Percentiles rank a stretch among this genome's conserved stretches.
These are phyloP conservation scores for Phytophthora capsici DNA, from an alignment of 352 stramenopile genomes.

Conservation along the genomic window DNA sequence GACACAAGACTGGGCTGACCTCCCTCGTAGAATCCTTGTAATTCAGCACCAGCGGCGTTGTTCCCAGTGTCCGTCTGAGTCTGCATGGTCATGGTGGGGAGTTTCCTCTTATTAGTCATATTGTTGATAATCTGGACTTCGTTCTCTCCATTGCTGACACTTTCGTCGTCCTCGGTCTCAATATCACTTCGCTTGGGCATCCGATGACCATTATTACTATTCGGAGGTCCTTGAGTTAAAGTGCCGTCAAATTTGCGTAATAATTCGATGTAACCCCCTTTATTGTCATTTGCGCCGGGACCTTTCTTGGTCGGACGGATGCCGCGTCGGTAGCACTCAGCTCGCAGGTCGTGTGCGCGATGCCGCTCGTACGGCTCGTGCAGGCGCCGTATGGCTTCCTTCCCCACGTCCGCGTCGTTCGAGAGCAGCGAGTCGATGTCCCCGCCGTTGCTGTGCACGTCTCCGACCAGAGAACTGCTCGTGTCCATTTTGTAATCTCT, in stretches of 20 bases:
- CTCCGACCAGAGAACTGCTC: conserved; percentile 36
- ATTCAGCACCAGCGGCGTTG: conserved; percentile 31
- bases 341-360: conserved; percentile 74
- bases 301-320: conserved; percentile 85
- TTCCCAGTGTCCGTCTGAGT: conserved; percentile 22
- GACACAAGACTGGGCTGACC: conserved; percentile 48
- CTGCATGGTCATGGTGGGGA: conserved; percentile 38
- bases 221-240: conserved; percentile 9
- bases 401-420: conserved; percentile 35
- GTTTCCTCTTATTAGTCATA: conserved; percentile 63
- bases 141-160: conserved; percentile 15
- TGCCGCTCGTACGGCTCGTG: conserved; percentile 79
- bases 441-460: conserved; percentile 53
- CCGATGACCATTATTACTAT: conserved; percentile 19
- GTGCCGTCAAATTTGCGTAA: conserved; percentile 68
- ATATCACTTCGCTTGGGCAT: conserved; percentile 31
- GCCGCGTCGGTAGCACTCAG: conserved; percentile 80
- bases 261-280: conserved; percentile 78
- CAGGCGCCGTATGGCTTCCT: conserved; percentile 44
- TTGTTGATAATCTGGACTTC: conserved; percentile 31
- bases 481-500: conserved; percentile 26
- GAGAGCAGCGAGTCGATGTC: conserved; percentile 80
- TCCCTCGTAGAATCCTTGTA: conserved; percentile 71
- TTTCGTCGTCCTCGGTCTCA: conserved; percentile 33
- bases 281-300: conserved; percentile 86